Conservation (phyloP, 305 asterid species). For the Fraxinus ornus region DNA sequence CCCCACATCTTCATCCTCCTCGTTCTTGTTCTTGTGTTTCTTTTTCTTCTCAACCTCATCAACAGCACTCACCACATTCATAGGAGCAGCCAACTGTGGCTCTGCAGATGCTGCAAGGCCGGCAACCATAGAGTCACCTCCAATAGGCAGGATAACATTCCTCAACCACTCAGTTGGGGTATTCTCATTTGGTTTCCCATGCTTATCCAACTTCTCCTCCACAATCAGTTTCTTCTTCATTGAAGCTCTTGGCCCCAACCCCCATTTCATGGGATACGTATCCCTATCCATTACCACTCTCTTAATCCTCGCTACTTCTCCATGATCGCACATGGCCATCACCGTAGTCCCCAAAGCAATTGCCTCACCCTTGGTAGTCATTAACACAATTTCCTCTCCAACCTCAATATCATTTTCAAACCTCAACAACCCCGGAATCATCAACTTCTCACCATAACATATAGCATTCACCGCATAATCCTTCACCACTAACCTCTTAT, state of each 20-base stretch:
- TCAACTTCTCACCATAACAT: slow-evolving; percentile 88
- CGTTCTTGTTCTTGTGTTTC: slow-evolving; percentile 54
- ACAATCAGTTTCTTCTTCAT: slow-evolving; percentile 88
- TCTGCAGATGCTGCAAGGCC: slow-evolving; percentile 59
- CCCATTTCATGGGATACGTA: slow-evolving; percentile 97
- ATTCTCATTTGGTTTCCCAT: slow-evolving; percentile 68
- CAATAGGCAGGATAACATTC: slow-evolving; percentile 75
- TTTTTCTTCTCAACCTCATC: slow-evolving; percentile 43
- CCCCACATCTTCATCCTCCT: slow-evolving; percentile 47
- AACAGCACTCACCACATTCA: slow-evolving; percentile 29
- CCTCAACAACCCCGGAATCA: slow-evolving; percentile 94
- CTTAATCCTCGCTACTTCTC: slow-evolving; percentile 89
- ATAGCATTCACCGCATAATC: slow-evolving; percentile 93
- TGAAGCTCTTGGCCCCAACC: slow-evolving; percentile 93
- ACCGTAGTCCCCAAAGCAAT: slow-evolving; percentile 84
- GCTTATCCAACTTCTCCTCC: slow-evolving; percentile 88
- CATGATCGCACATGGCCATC: slow-evolving; percentile 95
- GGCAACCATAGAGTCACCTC: slow-evolving; percentile 70
- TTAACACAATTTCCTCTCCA: slow-evolving; percentile 86
- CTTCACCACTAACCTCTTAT: slow-evolving; percentile 90
- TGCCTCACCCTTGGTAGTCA: slow-evolving; percentile 98
- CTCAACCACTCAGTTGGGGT: slow-evolving; percentile 85
- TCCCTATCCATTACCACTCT: slow-evolving; percentile 99
- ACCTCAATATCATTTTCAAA: slow-evolving; percentile 86
- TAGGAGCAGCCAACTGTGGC: slow-evolving; percentile 12